These are phyloP conservation scores for Aureoboletus auriporus DNA, from an alignment of 768 basidiomycete genomes.

Conservation along the genomic window DNA sequence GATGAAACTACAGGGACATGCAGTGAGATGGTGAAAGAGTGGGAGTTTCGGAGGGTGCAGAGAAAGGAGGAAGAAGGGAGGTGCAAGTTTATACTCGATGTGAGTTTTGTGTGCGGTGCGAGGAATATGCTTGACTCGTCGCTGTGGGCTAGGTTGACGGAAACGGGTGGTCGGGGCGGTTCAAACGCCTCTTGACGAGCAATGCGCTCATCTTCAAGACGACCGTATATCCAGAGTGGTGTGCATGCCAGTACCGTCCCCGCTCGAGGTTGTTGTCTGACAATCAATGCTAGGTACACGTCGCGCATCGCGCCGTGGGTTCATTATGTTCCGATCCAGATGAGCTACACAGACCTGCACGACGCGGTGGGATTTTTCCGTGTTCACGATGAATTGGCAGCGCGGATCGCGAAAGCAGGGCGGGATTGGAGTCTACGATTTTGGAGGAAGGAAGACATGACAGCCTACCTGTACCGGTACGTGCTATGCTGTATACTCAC, in stretches of 20 bases:
- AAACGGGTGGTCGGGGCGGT: conserved; percentile 66
- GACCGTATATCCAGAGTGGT: conserved; percentile 76
- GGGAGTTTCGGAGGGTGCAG: conserved; percentile 48
- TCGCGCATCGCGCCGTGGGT: conserved; percentile 65
- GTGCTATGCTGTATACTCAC: not conserved
- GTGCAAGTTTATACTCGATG: conserved; percentile 61
- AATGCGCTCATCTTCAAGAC: conserved; percentile 65
- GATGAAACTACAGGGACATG: conserved; percentile 29
- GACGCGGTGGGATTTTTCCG: conserved; percentile 74
- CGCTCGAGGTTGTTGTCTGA: not conserved
- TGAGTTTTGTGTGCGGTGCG: conserved; percentile 22
- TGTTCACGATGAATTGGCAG: conserved; percentile 57
- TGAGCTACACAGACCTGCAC: conserved; percentile 64
- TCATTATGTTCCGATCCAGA: conserved; percentile 68
- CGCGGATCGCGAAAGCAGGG: conserved; percentile 53
- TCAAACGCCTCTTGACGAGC: conserved; percentile 59
- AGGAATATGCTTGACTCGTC: no score
- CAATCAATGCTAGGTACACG: conserved; percentile 33
- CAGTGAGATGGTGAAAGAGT: conserved; percentile 38
- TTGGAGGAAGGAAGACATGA: conserved; percentile 61
- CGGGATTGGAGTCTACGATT: conserved; percentile 51
- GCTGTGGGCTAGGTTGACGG: conserved; percentile 42
- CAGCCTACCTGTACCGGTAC: conserved; percentile 38
- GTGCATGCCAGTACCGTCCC: not conserved
- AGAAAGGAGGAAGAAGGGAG: conserved; percentile 44